Evolutionary conservation across 2,329 filamentous ascomycete genomes (phyloP).

Genomic region (Periconia macrospinosa): DNA sequence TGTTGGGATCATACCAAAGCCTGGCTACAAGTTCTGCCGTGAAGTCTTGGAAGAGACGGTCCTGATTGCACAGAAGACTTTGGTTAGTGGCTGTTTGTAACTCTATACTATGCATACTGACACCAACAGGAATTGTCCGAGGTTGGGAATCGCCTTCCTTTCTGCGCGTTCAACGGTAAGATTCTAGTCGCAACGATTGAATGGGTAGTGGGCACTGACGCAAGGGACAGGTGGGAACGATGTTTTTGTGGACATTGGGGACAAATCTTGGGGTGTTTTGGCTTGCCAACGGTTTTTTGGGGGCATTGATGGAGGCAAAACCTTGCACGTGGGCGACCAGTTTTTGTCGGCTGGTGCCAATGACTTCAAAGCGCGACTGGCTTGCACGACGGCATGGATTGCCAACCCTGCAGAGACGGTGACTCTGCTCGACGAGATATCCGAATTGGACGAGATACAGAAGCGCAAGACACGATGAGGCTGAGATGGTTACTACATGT

Average conservation of each 20-base stretch:
- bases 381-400: slow-evolving; percentile 96
- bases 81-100: slow-evolving; percentile 46
- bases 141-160: slow-evolving; percentile 72
- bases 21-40: slow-evolving; percentile 70
- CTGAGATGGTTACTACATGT: too few species aligned
- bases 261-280: slow-evolving; percentile 94
- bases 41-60: slow-evolving; percentile 96
- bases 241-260: slow-evolving; percentile 97
- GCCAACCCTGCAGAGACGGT: slow-evolving; percentile 91
- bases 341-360: slow-evolving; percentile 89
- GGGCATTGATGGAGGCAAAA: slow-evolving; percentile 72
- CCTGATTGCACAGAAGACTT: slow-evolving; percentile 86
- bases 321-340: slow-evolving; percentile 92
- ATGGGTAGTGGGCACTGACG: slow-evolving; percentile 14
- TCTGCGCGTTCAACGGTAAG: slow-evolving; percentile 91
- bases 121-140: slow-evolving; percentile 66
- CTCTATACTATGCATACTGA: slow-evolving; percentile 9
- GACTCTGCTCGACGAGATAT: slow-evolving; percentile 81
- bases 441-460: slow-evolving; percentile 44
- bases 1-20: slow-evolving; percentile 57
- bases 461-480: slow-evolving; percentile 38
- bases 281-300: slow-evolving; percentile 92
- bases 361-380: slow-evolving; percentile 92
- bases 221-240: slow-evolving; percentile 74
- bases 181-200: background rate